Percentiles rank a stretch among this genome's conserved stretches.
phyloP scores from a whole-genome alignment of 306 rosid genomes.

The Acacia melanoxylon region DNA sequence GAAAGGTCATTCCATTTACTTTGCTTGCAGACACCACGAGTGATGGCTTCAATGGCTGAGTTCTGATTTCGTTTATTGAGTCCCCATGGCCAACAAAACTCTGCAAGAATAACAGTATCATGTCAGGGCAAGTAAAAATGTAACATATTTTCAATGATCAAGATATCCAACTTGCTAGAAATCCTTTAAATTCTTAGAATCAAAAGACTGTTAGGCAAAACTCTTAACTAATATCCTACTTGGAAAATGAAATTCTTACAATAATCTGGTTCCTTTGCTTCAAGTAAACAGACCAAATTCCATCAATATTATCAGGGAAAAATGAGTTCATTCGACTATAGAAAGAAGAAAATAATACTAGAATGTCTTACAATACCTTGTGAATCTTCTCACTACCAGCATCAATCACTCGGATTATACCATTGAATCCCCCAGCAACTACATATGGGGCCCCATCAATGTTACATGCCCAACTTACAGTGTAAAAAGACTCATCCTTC shows the following conservation, averaged over 20 bases:
- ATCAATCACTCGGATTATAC: slow-evolving; percentile 78
- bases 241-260: background rate
- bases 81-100: slow-evolving; percentile 97
- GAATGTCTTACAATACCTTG: slow-evolving; percentile 56
- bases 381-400: slow-evolving; percentile 82
- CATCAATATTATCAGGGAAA: slow-evolving; percentile 1
- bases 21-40: slow-evolving; percentile 94
- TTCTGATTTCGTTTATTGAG: slow-evolving; percentile 90
- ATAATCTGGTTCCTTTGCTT: slow-evolving; percentile 13
- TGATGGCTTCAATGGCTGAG: slow-evolving; percentile 79
- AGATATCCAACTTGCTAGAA: background rate
- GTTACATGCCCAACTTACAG: slow-evolving; percentile 85
- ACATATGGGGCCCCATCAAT: slow-evolving; percentile 65
- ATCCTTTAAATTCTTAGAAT: background rate
- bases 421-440: slow-evolving; percentile 93
- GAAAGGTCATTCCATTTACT: slow-evolving; percentile 40
- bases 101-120: slow-evolving; percentile 41
- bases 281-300: slow-evolving; percentile 16
- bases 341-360: background rate
- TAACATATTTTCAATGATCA: slow-evolving; percentile 18
- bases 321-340: background rate
- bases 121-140: slow-evolving; percentile 6
- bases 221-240: slow-evolving; percentile 16
- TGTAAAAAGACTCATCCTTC: slow-evolving; percentile 98
- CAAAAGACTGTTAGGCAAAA: background rate